These are phyloP conservation scores for Pyrenula aspistea DNA, from an alignment of 495 filamentous ascomycete genomes.

Conservation along the genomic window DNA sequence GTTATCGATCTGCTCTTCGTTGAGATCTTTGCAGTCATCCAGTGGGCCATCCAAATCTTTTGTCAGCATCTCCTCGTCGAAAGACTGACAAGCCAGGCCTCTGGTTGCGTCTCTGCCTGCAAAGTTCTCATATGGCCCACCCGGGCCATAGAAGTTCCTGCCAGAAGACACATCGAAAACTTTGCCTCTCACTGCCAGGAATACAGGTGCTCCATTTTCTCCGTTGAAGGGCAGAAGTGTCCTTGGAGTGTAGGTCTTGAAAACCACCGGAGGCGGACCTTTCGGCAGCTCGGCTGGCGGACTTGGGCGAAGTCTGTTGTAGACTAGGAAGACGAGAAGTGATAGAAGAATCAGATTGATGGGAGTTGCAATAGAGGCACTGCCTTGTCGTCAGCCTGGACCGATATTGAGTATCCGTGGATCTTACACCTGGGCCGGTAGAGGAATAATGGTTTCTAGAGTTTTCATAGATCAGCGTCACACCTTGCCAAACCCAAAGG, in stretches of 20 bases:
- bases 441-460: conserved; percentile 10
- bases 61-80: conserved; percentile 94
- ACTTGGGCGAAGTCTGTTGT: conserved; percentile 53
- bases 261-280: conserved; percentile 64
- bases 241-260: conserved; percentile 80
- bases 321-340: conserved; percentile 57
- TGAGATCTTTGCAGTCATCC: conserved; percentile 67
- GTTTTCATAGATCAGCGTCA: too few relatives aligned
- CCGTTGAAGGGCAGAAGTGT: conserved; percentile 86
- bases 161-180: conserved; percentile 83
- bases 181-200: conserved; percentile 69
- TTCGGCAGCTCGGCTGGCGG: conserved; percentile 50
- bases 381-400: conserved; percentile 8
- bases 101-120: conserved; percentile 89
- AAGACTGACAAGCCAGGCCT: conserved; percentile 82
- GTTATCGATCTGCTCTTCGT: conserved; percentile 66
- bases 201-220: conserved; percentile 57
- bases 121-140: conserved; percentile 88
- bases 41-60: conserved; percentile 79
- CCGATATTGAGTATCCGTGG: conserved; percentile 1
- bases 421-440: conserved; percentile 20
- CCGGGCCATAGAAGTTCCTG: conserved; percentile 85
- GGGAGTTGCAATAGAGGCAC: conserved; percentile 56
- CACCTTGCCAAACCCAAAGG: not conserved
- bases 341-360: conserved; percentile 67